Conservation (phyloP, 192 early-diverging fungal genomes). For the Chytriomyces sp. region DNA sequence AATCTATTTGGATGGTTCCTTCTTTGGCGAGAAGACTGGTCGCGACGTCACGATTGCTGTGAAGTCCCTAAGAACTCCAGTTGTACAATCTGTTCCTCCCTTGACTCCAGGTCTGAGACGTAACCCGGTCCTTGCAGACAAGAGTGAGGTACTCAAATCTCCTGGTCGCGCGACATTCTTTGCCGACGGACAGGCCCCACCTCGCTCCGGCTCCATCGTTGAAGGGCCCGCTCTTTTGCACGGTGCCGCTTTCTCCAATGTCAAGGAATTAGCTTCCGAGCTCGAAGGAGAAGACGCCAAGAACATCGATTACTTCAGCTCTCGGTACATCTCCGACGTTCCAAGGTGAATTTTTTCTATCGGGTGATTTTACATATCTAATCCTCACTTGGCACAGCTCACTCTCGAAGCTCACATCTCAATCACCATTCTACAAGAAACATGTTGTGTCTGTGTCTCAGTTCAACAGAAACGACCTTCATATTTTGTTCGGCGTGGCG, state of each 20-base stretch:
- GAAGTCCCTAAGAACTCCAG: conserved; percentile 36
- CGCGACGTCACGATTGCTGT: conserved; percentile 58
- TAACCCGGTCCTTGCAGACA: not conserved
- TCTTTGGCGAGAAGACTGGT: conserved; percentile 53
- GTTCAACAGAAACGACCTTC: conserved; percentile 91
- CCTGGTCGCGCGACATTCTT: conserved; percentile 10
- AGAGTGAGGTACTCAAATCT: not conserved
- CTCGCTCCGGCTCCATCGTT: not conserved
- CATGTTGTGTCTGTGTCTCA: conserved; percentile 90
- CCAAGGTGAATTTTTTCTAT: conserved; percentile 33
- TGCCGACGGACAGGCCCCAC: not conserved
- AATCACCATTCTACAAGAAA: conserved; percentile 89
- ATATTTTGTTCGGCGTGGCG: conserved; percentile 92
- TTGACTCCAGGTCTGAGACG: conserved; percentile 7
- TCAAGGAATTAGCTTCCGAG: conserved; percentile 34
- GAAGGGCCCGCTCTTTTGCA: conserved; percentile 21
- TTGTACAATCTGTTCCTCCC: conserved; percentile 9
- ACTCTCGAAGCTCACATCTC: conserved; percentile 56
- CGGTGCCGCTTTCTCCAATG: conserved; percentile 38
- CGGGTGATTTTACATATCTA: not conserved
- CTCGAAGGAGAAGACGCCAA: conserved; percentile 38
- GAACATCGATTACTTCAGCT: conserved; percentile 32
- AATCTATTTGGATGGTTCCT: conserved; percentile 80
- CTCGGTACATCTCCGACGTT: conserved; percentile 48
- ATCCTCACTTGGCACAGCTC: conserved; percentile 34